phyloP scores from a whole-genome alignment of 345 rosid species.

The Boechera divaricarpa region DNA sequence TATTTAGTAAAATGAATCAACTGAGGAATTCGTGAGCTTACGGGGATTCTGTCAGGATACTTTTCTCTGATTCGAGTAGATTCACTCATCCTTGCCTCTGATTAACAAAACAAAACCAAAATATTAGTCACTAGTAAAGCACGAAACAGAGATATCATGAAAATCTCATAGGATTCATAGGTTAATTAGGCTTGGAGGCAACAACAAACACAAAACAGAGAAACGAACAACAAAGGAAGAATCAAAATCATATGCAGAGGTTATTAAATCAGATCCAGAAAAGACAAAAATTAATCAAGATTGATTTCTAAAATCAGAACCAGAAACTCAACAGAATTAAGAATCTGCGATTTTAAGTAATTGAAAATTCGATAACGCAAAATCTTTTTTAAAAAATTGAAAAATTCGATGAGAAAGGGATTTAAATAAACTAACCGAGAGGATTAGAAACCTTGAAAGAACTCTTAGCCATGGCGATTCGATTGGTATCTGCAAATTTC shows the following conservation, averaged over 20 bases:
- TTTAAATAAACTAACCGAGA: constrained; percentile 55
- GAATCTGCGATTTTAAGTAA: background rate
- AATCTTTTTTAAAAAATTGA: too few species aligned
- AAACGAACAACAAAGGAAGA: background rate
- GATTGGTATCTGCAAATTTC: constrained; percentile 35
- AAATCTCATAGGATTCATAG: background rate
- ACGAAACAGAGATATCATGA: background rate
- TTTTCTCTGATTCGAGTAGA: constrained; percentile 82
- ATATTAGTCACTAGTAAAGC: background rate
- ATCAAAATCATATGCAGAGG: background rate
- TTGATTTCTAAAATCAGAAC: background rate
- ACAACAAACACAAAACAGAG: constrained; percentile 5
- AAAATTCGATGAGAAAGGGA: background rate
- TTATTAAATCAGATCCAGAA: background rate
- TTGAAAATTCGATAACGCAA: background rate
- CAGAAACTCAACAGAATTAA: background rate
- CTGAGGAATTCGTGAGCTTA: constrained; percentile 37
- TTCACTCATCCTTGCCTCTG: constrained; percentile 91
- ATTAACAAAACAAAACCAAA: constrained; percentile 7
- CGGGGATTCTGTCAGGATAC: constrained; percentile 92
- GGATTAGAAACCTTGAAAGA: constrained; percentile 86
- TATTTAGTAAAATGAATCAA: constrained; percentile 5
- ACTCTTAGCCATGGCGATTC: constrained; percentile 70
- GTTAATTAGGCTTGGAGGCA: too few species aligned
- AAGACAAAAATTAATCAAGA: background rate